Conservation (phyloP, 169 alveolate species). For the Theileria sp. region DNA sequence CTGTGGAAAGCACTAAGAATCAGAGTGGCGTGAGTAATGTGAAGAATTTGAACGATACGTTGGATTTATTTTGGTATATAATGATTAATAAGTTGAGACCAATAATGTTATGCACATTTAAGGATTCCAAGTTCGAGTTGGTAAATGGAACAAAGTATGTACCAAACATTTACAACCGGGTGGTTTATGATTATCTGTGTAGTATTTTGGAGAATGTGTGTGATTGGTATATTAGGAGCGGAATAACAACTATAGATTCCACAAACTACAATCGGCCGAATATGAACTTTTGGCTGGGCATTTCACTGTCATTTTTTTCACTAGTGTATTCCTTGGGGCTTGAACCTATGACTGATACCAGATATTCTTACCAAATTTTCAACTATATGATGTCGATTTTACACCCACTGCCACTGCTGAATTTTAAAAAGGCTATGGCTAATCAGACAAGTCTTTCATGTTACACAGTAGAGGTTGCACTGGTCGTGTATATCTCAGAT, state of each 20-base stretch:
- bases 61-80: conserved; percentile 41
- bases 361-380: conserved; percentile 57
- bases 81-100: conserved; percentile 20
- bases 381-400: conserved; percentile 28
- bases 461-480: conserved; percentile 13
- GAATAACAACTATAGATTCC: conserved; percentile 32
- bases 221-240: conserved; percentile 55
- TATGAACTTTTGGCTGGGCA: conserved; percentile 47
- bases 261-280: conserved; percentile 15
- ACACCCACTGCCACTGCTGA: conserved; percentile 40
- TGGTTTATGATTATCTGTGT: conserved; percentile 7
- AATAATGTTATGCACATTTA: conserved; percentile 27
- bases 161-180: conserved; percentile 6
- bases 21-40: background rate
- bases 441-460: conserved; percentile 8
- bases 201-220: conserved; percentile 47
- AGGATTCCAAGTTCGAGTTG: conserved; percentile 7
- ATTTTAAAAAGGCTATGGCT: conserved; percentile 14
- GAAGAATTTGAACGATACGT: conserved; percentile 13
- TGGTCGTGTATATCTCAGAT: conserved; percentile 40
- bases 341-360: conserved; percentile 50
- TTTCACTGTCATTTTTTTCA: conserved; percentile 51
- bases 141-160: background rate
- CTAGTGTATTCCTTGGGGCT: conserved; percentile 50
- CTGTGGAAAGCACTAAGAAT: too few relatives aligned